Evolutionary conservation across 768 basidiomycete species (phyloP).

Genomic region (Auricularia sp.): DNA sequence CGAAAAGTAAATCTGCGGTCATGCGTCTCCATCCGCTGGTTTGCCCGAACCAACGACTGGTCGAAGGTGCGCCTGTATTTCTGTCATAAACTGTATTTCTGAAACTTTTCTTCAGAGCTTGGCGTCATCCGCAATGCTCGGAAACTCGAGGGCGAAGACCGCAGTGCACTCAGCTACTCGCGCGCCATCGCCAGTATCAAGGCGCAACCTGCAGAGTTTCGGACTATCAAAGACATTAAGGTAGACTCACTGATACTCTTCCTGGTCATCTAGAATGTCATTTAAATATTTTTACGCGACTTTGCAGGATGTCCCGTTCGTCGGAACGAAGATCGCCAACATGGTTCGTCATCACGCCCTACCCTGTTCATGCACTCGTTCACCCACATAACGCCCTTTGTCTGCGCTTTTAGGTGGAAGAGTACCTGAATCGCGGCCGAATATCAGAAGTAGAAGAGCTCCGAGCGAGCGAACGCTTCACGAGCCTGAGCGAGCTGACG

Average conservation of each 20-base stretch:
- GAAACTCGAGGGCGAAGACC: slow-evolving; percentile 53
- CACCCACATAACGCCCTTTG: accelerated
- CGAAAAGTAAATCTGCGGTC: slow-evolving; percentile 42
- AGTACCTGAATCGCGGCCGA: slow-evolving; percentile 43
- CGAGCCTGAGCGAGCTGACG: slow-evolving; percentile 45
- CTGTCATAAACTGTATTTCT: neutral
- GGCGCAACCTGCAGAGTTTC: slow-evolving; percentile 26
- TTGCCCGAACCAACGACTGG: slow-evolving; percentile 59
- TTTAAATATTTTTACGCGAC: no score
- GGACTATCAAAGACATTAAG: slow-evolving; percentile 16
- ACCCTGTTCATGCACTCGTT: no score
- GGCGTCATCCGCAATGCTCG: slow-evolving; percentile 49
- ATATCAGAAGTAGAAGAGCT: slow-evolving; percentile 53
- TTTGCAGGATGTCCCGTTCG: slow-evolving; percentile 18
- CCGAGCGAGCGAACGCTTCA: slow-evolving; percentile 40
- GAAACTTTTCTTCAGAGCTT: slow-evolving; percentile 30
- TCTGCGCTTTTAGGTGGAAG: slow-evolving; percentile 28
- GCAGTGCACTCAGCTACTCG: slow-evolving; percentile 62
- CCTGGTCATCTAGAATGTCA: no score
- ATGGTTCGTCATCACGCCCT: slow-evolving; percentile 8
- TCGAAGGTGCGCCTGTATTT: slow-evolving; percentile 11
- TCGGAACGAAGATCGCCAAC: slow-evolving; percentile 28
- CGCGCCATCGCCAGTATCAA: slow-evolving; percentile 52
- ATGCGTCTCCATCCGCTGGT: slow-evolving; percentile 52
- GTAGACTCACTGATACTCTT: slow-evolving; percentile 5